These are phyloP conservation scores for Platanthera guangdongensis DNA, from an alignment of 106 monocot species.

Conservation along the genomic window DNA sequence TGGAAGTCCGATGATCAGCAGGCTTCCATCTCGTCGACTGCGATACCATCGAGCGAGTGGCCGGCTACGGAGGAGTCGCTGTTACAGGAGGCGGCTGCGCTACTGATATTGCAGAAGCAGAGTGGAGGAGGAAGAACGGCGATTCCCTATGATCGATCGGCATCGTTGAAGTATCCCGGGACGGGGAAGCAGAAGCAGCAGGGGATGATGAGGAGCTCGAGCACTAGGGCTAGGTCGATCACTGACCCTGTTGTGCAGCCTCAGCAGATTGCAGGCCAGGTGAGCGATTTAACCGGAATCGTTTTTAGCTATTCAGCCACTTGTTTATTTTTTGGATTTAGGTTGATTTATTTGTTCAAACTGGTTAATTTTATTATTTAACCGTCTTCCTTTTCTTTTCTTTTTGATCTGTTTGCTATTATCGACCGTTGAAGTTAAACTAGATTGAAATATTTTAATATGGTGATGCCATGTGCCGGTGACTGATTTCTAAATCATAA, in stretches of 20 bases:
- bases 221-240: conserved; percentile 54
- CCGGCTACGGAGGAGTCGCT: conserved; percentile 17
- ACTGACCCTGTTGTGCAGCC: conserved; percentile 57
- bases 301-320: too few species aligned
- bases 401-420: too few species aligned
- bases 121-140: background rate
- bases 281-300: background rate
- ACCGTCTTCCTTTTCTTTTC: too few species aligned
- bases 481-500: too few species aligned
- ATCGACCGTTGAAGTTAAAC: too few species aligned
- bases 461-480: too few species aligned
- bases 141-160: conserved; percentile 50
- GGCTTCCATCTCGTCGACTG: background rate
- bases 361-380: too few species aligned
- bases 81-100: conserved; percentile 36
- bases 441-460: too few species aligned
- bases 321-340: too few species aligned
- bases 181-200: conserved; percentile 23
- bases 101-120: conserved; percentile 39
- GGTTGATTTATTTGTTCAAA: too few species aligned
- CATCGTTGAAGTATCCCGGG: conserved; percentile 34
- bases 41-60: conserved; percentile 12
- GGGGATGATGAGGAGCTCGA: conserved; percentile 65
- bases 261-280: conserved; percentile 63
- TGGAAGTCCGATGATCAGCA: too few species aligned